A percentile compares a stretch with the other conserved stretches of the same genome.
Conservation (phyloP, 495 filamentous ascomycete genomes). For the Daldinia grandis region DNA sequence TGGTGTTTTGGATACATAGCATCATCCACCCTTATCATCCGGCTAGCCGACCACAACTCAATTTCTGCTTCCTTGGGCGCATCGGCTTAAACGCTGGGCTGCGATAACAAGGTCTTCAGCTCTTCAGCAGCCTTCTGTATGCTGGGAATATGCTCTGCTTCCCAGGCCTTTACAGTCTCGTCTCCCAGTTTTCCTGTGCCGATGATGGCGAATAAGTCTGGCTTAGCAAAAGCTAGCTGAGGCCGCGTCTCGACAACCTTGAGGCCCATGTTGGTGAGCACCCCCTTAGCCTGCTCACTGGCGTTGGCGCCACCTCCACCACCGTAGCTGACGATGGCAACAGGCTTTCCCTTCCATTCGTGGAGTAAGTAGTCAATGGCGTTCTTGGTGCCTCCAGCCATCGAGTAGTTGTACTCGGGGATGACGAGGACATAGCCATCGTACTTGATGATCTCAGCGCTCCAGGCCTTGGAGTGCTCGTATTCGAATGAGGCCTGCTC, state of each 20-base stretch:
- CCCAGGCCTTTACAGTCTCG: conserved; percentile 41
- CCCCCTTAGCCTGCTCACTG: conserved; percentile 48
- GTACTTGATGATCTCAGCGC: conserved; percentile 53
- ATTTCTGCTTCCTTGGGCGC: not conserved
- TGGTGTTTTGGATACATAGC: not conserved
- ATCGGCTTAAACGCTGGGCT: conserved; percentile 20
- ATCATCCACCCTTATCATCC: not conserved
- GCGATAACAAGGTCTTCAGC: conserved; percentile 43
- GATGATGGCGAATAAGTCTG: conserved; percentile 43
- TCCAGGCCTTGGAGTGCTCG: conserved; percentile 61
- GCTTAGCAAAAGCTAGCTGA: conserved; percentile 41
- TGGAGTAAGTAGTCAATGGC: conserved; percentile 68
- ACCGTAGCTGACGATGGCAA: conserved; percentile 65
- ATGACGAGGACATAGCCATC: conserved; percentile 67
- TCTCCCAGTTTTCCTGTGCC: conserved; percentile 44
- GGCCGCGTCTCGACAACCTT: conserved; percentile 46
- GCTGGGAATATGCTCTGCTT: conserved; percentile 31
- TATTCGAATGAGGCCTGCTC: conserved; percentile 54
- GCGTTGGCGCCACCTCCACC: conserved; percentile 58
- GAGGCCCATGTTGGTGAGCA: conserved; percentile 45
- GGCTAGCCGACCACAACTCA: not conserved
- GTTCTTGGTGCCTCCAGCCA: conserved; percentile 66
- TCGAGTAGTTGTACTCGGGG: conserved; percentile 55
- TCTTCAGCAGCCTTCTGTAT: conserved; percentile 46
- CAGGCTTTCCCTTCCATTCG: conserved; percentile 69